These are phyloP conservation scores for Neoconidiobolus thromboides DNA, from an alignment of 371 early-diverging fungal species.

Conservation along the genomic window DNA sequence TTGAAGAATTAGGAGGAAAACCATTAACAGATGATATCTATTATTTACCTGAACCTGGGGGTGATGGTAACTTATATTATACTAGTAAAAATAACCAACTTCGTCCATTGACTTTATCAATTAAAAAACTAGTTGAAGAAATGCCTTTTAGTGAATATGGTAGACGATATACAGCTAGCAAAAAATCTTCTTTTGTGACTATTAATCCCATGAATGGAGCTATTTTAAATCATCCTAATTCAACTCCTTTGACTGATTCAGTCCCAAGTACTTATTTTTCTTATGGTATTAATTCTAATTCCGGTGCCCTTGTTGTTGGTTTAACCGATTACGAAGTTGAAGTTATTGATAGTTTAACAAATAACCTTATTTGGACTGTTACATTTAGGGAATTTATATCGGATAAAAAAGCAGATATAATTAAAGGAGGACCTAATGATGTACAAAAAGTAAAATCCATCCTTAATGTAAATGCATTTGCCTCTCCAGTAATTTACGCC, in stretches of 20 bases:
- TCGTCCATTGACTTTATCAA: background rate
- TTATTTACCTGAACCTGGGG: constrained; percentile 58
- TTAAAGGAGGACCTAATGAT: no score
- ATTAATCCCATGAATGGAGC: constrained; percentile 48
- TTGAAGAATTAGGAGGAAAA: background rate
- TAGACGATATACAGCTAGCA: constrained; percentile 33
- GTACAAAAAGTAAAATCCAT: no score
- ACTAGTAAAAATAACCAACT: background rate
- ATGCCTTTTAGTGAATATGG: background rate
- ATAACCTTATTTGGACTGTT: constrained; percentile 9
- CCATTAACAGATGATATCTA: constrained; percentile 12
- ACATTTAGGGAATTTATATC: background rate
- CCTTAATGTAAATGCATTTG: constrained; percentile 15
- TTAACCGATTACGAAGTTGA: background rate
- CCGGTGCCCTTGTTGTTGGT: constrained; percentile 21
- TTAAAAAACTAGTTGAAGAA: background rate
- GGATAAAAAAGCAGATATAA: constrained; percentile 2
- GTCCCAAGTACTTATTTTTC: no score
- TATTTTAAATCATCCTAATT: constrained; percentile 19
- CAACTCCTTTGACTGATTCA: constrained; percentile 33
- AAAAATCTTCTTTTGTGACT: constrained; percentile 39
- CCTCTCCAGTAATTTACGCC: constrained; percentile 15
- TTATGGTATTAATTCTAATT: background rate
- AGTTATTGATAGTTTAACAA: background rate
- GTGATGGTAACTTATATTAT: constrained; percentile 49